A percentile compares a stretch with the other conserved stretches of the same genome.
phyloP scores from a whole-genome alignment of 2,329 filamentous ascomycete species.

The Calonectria fujianensis region DNA sequence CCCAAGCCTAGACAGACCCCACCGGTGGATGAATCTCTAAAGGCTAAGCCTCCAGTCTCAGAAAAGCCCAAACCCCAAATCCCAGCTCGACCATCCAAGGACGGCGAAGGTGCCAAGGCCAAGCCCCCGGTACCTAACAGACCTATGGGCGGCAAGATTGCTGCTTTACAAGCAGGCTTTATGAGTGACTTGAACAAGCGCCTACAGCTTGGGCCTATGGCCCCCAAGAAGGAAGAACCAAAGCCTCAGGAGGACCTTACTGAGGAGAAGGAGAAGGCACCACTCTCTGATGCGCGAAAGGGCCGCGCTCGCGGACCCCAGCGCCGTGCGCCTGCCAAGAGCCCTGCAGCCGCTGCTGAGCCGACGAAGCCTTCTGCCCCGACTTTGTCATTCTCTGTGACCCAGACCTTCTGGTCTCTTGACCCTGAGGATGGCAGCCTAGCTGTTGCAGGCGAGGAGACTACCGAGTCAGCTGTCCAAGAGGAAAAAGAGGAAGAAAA shows the following conservation, averaged over 20 bases:
- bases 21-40: conserved; percentile 59
- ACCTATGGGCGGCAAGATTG: conserved; percentile 89
- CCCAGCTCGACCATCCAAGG: conserved; percentile 74
- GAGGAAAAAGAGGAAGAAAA: conserved; percentile 36
- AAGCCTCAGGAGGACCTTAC: conserved; percentile 72
- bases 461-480: conserved; percentile 38
- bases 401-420: conserved; percentile 72
- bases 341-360: conserved; percentile 63
- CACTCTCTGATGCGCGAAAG: conserved; percentile 93
- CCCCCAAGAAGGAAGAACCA: conserved; percentile 83
- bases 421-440: conserved; percentile 70
- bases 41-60: conserved; percentile 66
- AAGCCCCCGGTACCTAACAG: conserved; percentile 88
- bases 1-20: conserved; percentile 70
- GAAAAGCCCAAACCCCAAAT: conserved; percentile 76
- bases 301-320: conserved; percentile 91
- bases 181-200: conserved; percentile 95
- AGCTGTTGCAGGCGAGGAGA: conserved; percentile 47
- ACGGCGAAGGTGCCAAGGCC: conserved; percentile 74
- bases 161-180: conserved; percentile 92
- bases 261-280: conserved; percentile 81
- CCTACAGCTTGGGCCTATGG: conserved; percentile 89
- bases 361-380: conserved; percentile 55
- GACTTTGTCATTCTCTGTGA: conserved; percentile 68
- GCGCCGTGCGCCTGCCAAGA: conserved; percentile 79